These are phyloP conservation scores for Hirsutella minnesotensis DNA, from an alignment of 2,329 filamentous ascomycete genomes.

Conservation along the genomic window DNA sequence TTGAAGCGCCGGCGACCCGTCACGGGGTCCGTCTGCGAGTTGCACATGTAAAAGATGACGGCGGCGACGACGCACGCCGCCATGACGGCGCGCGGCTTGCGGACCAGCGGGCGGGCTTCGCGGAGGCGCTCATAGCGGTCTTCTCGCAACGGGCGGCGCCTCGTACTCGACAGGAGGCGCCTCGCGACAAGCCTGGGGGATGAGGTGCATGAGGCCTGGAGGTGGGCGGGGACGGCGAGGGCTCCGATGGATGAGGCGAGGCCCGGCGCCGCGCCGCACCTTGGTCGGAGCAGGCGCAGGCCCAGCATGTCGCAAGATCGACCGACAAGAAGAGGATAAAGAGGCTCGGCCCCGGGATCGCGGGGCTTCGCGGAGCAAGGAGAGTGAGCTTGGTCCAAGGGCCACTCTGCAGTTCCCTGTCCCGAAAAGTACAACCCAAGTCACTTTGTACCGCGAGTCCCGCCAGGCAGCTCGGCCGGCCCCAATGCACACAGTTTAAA, in stretches of 20 bases:
- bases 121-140: conserved; percentile 4
- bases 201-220: neutral
- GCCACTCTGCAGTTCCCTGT: no score
- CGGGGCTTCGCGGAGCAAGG: no score
- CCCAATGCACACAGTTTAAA: no score
- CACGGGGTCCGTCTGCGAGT: conserved; percentile 62
- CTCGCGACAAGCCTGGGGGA: neutral
- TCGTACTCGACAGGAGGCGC: conserved; percentile 13
- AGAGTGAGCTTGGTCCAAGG: no score
- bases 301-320: neutral
- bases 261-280: no score
- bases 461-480: no score
- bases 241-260: no score
- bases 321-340: no score
- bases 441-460: no score
- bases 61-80: conserved; percentile 30
- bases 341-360: no score
- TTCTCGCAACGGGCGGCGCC: conserved; percentile 4
- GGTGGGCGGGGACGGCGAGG: neutral
- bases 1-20: conserved; percentile 66
- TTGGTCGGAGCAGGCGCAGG: neutral
- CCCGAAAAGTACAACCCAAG: no score
- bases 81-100: conserved; percentile 24
- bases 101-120: no score
- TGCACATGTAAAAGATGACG: conserved; percentile 49